Conservation (phyloP, 345 rosid genomes). For the Cardiospermum halicacabum region DNA sequence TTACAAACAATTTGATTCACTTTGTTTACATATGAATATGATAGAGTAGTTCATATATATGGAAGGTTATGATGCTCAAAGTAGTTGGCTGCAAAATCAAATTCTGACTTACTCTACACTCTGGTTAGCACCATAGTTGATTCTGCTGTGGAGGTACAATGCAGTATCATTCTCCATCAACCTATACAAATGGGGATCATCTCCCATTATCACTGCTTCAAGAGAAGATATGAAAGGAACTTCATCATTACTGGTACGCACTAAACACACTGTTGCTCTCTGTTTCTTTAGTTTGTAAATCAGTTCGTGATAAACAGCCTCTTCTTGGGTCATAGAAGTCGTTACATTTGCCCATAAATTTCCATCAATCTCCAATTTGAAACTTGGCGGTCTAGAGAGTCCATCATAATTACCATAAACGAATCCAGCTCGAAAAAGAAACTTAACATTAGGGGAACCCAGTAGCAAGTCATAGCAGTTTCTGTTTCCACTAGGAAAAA, state of each 20-base stretch:
- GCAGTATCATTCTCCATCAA: constrained; percentile 20
- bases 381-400: constrained; percentile 16
- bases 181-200: constrained; percentile 7
- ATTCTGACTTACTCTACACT: not conserved
- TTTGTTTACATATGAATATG: too few species aligned
- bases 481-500: constrained; percentile 5
- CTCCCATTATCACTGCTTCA: constrained; percentile 11
- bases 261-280: constrained; percentile 17
- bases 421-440: constrained; percentile 16
- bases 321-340: constrained; percentile 8
- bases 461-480: constrained; percentile 10
- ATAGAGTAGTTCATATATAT: too few species aligned
- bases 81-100: too few species aligned
- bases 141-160: constrained; percentile 13
- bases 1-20: too few species aligned
- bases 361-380: constrained; percentile 20
- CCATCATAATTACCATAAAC: constrained; percentile 25
- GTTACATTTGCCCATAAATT: constrained; percentile 22
- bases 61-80: too few species aligned
- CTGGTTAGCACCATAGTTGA: constrained; percentile 14
- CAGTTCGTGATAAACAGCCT: constrained; percentile 18
- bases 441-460: not conserved
- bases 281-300: constrained; percentile 6
- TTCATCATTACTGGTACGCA: constrained; percentile 2
- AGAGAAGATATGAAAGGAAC: constrained; percentile 30